Evolutionary conservation across 176 grass and related monocot species (phyloP), one percentile per base, ranked within the genome.

Genomic region (Paspalum notatum): DNA sequence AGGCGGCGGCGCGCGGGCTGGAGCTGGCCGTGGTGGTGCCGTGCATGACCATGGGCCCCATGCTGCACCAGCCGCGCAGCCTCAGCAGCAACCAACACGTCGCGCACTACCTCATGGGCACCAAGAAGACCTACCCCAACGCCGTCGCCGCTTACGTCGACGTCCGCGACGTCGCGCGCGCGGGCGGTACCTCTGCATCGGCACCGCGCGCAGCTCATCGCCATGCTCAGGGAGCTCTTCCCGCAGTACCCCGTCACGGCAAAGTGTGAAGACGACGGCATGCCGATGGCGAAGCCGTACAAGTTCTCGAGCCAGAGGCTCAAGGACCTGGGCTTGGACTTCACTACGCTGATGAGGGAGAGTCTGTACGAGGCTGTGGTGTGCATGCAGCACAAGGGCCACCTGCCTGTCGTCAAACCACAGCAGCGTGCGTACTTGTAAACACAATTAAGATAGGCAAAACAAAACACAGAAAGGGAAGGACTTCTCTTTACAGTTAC

Each of bases 121-220:
- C 7, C 17, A 78, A 78, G 57, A 5, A 5, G 12, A 16, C 69
- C 7, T 85, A 54, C 77, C 71, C 87, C 6, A 90, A 90, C 40
- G 83, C 83, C 10, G 87, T 90, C 48, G 63, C 87, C 20, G 71
- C 69, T 3, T 90, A 90, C 72, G 78, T 81, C n/a, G 83, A 90
- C 62, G 87, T 86, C 68, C 70, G 60, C 12, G 87, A 86, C 57
- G 52, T 86, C 55, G 78, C 78, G 1, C 68, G 37, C 39, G 45
- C 1, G 84, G 88, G 6, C 67, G 88, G 0, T 90, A 87, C 74
- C 80, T 90, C 55, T 87, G 84, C 83, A 73, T 90, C 77, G 63
- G 49, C 38, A 1, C 66, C 84, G 88, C 42, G 54, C 64, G 0
- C 37, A 90, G 13, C 26, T 83, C 40, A 3, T 83, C n/a, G 32